These are phyloP conservation scores for Hyphodiscus hymeniophilus DNA, from an alignment of 495 filamentous ascomycete genomes.

Conservation along the genomic window DNA sequence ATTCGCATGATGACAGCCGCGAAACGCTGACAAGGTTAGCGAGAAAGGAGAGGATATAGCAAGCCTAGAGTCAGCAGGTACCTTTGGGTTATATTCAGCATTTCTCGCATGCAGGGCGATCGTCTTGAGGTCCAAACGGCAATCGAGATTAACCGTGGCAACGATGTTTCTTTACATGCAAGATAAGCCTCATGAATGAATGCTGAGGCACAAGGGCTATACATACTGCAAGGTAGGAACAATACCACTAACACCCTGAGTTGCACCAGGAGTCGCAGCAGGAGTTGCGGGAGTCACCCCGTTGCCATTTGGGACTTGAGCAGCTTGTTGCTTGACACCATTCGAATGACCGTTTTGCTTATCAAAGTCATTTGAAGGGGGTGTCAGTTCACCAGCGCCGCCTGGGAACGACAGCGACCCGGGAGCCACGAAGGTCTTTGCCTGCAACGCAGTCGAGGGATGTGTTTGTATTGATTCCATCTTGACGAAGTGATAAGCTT, in stretches of 20 bases:
- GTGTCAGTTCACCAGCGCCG: slow-evolving; percentile 71
- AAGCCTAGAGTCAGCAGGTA: slow-evolving; percentile 44
- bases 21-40: slow-evolving; percentile 69
- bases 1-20: slow-evolving; percentile 99
- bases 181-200: slow-evolving; percentile 50
- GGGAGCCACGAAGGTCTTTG: slow-evolving; percentile 83
- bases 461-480: slow-evolving; percentile 91
- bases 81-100: slow-evolving; percentile 96
- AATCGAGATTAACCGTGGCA: slow-evolving; percentile 97
- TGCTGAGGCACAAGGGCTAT: slow-evolving; percentile 33
- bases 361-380: slow-evolving; percentile 55
- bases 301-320: slow-evolving; percentile 53
- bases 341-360: slow-evolving; percentile 40
- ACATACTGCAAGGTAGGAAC: slow-evolving; percentile 98
- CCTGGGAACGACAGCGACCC: slow-evolving; percentile 86
- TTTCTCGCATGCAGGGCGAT: slow-evolving; percentile 98
- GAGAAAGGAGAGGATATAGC: slow-evolving; percentile 16
- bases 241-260: slow-evolving; percentile 71
- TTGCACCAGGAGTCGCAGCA: slow-evolving; percentile 83
- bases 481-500: slow-evolving; percentile 7
- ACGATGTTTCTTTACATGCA: slow-evolving; percentile 91
- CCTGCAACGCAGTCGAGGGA: slow-evolving; percentile 78
- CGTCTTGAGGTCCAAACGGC: slow-evolving; percentile 96
- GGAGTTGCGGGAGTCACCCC: slow-evolving; percentile 94
- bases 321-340: slow-evolving; percentile 53